These are phyloP conservation scores for Balakata baccata DNA, from an alignment of 345 rosid genomes.

Conservation along the genomic window DNA sequence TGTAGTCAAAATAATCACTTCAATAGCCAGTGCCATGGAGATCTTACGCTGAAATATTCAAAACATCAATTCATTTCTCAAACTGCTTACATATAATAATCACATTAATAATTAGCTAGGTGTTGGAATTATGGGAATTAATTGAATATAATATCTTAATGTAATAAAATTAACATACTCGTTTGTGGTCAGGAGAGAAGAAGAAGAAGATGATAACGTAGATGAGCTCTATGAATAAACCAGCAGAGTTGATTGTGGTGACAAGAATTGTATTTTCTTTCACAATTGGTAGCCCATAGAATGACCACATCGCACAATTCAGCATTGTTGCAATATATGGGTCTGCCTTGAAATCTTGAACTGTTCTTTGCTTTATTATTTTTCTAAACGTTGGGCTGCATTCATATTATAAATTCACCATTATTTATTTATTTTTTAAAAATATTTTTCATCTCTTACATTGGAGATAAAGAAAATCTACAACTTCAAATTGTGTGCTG, in stretches of 20 bases:
- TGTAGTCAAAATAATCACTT: slow-evolving; percentile 43
- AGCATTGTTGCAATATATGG: slow-evolving; percentile 67
- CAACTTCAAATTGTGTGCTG: too few relatives aligned
- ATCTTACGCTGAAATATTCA: slow-evolving; percentile 37
- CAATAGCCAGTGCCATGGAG: slow-evolving; percentile 27
- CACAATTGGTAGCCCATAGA: slow-evolving; percentile 70
- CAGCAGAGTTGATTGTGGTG: slow-evolving; percentile 56
- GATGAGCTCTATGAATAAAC: slow-evolving; percentile 46
- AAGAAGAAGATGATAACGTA: slow-evolving; percentile 51
- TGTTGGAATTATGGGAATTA: too few relatives aligned
- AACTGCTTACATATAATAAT: too few relatives aligned
- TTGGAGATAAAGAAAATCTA: too few relatives aligned
- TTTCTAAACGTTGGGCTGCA: slow-evolving; percentile 59
- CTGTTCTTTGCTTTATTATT: slow-evolving; percentile 50
- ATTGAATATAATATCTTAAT: too few relatives aligned
- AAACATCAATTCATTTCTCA: too few relatives aligned
- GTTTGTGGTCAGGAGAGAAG: slow-evolving; percentile 31
- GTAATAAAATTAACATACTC: slow-evolving; percentile 35
- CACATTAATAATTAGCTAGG: too few relatives aligned
- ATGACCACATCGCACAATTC: slow-evolving; percentile 66
- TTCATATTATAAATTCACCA: not conserved
- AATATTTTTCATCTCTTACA: too few relatives aligned
- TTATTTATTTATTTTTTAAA: too few relatives aligned
- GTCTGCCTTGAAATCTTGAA: slow-evolving; percentile 57
- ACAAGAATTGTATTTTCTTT: slow-evolving; percentile 55